Evolutionary conservation across 352 stramenopile species (phyloP), one percentile per base, ranked within the genome.

Genomic region (Aphanomyces cochlioides): DNA sequence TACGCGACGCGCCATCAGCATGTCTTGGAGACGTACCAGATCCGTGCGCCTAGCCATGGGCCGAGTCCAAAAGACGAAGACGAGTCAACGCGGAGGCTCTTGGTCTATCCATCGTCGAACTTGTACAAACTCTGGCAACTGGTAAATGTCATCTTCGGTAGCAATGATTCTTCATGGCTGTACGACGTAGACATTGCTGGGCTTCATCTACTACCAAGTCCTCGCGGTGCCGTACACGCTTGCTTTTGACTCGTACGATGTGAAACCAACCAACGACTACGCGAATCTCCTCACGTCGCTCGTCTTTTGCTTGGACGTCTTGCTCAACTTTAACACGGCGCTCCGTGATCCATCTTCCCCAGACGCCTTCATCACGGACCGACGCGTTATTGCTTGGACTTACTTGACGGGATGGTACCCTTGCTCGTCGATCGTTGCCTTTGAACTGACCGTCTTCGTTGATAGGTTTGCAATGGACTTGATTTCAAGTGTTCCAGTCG

Each of bases 101-200:
- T 93, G 74, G 76, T 90, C 21, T 90, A 93, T 37, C 84, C 85
- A 0, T 80, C 89, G 66, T 87, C 77, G 45, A 81, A 63, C 0
- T 2, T 88, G 40, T 93, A 81, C 78, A 90, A 90, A 56, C 57
- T 90, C 7, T 93, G 85, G 85, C 85, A 93, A 45, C 67, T 93
- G 69, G 84, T 90, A 75, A 76, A 76, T 7, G 8, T 17, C 45
- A 12, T 56, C n/a, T n/a, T n/a, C n/a, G n/a, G n/a, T n/a, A n/a
- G n/a, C n/a, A n/a, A 38, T 61, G 21, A 61, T 17, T 1, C 13
- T 48, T 61, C 10, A 17, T 67, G 5, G 34, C n/a, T 34, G 56
- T 1, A 38, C 47, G 5, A 6, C 19, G 34, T 56, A 91, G 84
- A 65, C 76, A 5, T 90, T 84, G 6, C 73, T 93, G 7, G 19